Conservation (phyloP, 2,329 filamentous ascomycete species). For the Apiospora saccharicola region DNA sequence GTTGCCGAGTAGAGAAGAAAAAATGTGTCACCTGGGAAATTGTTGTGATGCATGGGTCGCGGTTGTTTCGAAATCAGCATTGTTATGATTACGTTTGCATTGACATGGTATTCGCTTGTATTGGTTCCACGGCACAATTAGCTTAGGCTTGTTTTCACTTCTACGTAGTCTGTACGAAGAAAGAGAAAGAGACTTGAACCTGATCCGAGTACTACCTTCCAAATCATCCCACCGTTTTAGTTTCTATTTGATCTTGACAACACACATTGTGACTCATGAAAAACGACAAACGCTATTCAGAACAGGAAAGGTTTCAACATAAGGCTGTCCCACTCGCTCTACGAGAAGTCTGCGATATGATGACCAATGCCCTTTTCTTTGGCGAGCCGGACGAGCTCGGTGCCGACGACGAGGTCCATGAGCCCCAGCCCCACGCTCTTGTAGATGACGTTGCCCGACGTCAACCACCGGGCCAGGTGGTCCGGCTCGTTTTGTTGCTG, state of each 20-base stretch:
- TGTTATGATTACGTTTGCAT: neutral
- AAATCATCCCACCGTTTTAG: neutral
- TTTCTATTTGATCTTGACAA: neutral
- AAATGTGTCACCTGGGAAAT: neutral
- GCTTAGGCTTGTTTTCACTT: slow-evolving; percentile 6
- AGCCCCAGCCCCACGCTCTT: slow-evolving; percentile 72
- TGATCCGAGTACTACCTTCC: neutral
- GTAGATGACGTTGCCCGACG: slow-evolving; percentile 70
- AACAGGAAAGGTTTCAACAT: slow-evolving; percentile 30
- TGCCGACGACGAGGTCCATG: slow-evolving; percentile 71
- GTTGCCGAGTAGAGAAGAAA: slow-evolving; percentile 76
- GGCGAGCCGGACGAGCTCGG: slow-evolving; percentile 64
- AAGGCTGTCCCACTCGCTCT: slow-evolving; percentile 30
- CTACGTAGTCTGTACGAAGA: slow-evolving; percentile 11
- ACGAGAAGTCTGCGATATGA: slow-evolving; percentile 59
- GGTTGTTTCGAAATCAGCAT: slow-evolving; percentile 7
- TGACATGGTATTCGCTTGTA: slow-evolving; percentile 7
- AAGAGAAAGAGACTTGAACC: slow-evolving; percentile 3
- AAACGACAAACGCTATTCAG: neutral
- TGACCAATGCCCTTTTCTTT: slow-evolving; percentile 62
- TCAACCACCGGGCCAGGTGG: slow-evolving; percentile 62
- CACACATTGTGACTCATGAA: neutral
- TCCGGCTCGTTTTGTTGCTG: slow-evolving; percentile 58
- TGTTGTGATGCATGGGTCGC: neutral
- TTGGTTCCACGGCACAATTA: neutral